These are phyloP conservation scores for Apiospora kogelbergensis DNA, from an alignment of 2,329 filamentous ascomycete genomes.

Conservation along the genomic window DNA sequence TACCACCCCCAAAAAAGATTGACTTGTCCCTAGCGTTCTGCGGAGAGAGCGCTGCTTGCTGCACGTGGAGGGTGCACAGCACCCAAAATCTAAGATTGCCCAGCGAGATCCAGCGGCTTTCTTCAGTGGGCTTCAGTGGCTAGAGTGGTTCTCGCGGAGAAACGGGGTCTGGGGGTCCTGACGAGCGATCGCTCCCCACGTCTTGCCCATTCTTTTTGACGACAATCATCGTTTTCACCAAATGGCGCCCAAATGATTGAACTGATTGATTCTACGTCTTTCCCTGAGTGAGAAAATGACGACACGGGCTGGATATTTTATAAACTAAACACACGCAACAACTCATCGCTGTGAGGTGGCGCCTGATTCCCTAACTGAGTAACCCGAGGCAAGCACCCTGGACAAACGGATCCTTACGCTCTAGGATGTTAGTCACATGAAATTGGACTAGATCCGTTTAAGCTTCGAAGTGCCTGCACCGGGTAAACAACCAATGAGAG, in stretches of 20 bases:
- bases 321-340: not conserved
- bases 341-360: not conserved
- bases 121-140: constrained; percentile 5
- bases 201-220: not conserved
- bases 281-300: no score
- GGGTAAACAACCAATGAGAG: not conserved
- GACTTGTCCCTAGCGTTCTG: not conserved
- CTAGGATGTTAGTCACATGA: not conserved
- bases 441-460: not conserved
- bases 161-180: not conserved
- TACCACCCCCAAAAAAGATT: not conserved
- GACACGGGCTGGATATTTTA: not conserved
- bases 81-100: not conserved
- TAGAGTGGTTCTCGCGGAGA: constrained; percentile 4
- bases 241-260: no score
- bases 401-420: not conserved
- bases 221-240: not conserved
- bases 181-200: not conserved
- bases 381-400: not conserved
- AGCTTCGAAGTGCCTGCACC: not conserved
- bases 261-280: no score
- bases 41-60: not conserved
- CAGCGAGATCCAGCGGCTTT: constrained; percentile 1
- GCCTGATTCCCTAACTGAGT: not conserved
- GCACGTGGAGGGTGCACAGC: not conserved